A percentile compares a stretch with the other conserved stretches of the same genome.
Conservation (phyloP, 495 filamentous ascomycete genomes). For the Immersiella caudata region DNA sequence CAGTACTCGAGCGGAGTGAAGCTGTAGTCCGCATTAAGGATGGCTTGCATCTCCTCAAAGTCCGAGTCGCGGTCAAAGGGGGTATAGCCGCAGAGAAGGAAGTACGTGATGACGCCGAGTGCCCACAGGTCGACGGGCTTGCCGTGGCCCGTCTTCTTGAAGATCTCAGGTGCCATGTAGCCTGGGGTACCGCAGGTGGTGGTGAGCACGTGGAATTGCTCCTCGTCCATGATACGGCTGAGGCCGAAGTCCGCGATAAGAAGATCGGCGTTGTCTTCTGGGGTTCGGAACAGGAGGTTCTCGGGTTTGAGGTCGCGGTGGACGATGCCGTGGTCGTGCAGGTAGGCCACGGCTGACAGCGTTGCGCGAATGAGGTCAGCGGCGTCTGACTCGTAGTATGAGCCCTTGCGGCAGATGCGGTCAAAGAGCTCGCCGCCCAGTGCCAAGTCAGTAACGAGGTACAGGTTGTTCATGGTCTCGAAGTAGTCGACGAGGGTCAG, state of each 20-base stretch:
- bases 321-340: slow-evolving; percentile 98
- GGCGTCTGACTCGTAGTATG: slow-evolving; percentile 96
- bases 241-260: slow-evolving; percentile 97
- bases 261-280: slow-evolving; percentile 83
- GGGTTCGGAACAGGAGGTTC: slow-evolving; percentile 77
- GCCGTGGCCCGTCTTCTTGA: slow-evolving; percentile 85
- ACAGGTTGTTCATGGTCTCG: slow-evolving; percentile 99
- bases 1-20: slow-evolving; percentile 98
- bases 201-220: slow-evolving; percentile 96
- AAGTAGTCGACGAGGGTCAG: slow-evolving; percentile 98
- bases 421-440: slow-evolving; percentile 97
- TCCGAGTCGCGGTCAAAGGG: slow-evolving; percentile 97
- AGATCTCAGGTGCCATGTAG: slow-evolving; percentile 96
- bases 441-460: slow-evolving; percentile 95
- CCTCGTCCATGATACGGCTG: slow-evolving; percentile 96
- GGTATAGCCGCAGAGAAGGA: slow-evolving; percentile 96
- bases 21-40: slow-evolving; percentile 91
- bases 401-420: slow-evolving; percentile 96
- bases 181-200: slow-evolving; percentile 97
- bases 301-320: slow-evolving; percentile 82
- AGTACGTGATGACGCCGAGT: slow-evolving; percentile 95
- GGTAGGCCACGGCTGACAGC: slow-evolving; percentile 94
- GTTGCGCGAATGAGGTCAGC: slow-evolving; percentile 94
- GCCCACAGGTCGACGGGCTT: slow-evolving; percentile 96
- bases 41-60: slow-evolving; percentile 99